Evolutionary conservation across 352 stramenopile species (phyloP), one percentile per base, ranked within the genome.

Genomic region (Globisporangium spinosum): DNA sequence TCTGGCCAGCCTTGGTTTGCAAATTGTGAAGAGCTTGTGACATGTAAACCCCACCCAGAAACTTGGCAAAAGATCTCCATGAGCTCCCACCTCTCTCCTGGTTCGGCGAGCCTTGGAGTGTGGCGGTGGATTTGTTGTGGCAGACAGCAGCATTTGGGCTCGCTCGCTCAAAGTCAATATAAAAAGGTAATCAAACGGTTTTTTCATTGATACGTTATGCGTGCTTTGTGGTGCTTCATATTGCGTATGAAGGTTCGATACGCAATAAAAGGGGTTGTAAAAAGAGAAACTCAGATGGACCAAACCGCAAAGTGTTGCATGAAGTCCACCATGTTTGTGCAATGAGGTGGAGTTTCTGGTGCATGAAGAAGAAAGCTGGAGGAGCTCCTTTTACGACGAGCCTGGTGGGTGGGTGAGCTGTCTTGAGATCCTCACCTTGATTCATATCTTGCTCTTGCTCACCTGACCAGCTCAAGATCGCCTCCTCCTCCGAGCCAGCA

Each of bases 301-400:
- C 43, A 51, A 51, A n/a, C 15, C 25, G 35, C 17, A 13, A 13
- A 38, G 53, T 29, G 13, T 59, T 22, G 51, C 25, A 27, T 34
- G 15, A 58, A 58, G 23, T 51, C 23, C 23, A n/a, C 2, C 13
- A 47, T 47, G 43, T 58, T 65, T 65, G 59, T 56, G 43, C 9
- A 65, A 65, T 53, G 59, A 65, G 59, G 27, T 45, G 23, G 43
- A 58, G 59, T 57, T 65, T 65, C 40, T 57, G 43, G 59, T 57
- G 43, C 29, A 27, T 38, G n/a, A 13, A 51, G 29, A 25, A 53
- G 38, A 40, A 40, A 49, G 35, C 34, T 9, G 29, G 55, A 60
- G 34, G 55, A 17, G 54, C 17, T 10, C 17, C 4, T 5, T 7
- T 38, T 5, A 10, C 38, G 13, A 20, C 2, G 17, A 20, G 1